Percentiles rank a stretch among this genome's conserved stretches.
Evolutionary conservation across 148 eudicot species (phyloP).

Genomic region (Fagopyrum homotropicum): DNA sequence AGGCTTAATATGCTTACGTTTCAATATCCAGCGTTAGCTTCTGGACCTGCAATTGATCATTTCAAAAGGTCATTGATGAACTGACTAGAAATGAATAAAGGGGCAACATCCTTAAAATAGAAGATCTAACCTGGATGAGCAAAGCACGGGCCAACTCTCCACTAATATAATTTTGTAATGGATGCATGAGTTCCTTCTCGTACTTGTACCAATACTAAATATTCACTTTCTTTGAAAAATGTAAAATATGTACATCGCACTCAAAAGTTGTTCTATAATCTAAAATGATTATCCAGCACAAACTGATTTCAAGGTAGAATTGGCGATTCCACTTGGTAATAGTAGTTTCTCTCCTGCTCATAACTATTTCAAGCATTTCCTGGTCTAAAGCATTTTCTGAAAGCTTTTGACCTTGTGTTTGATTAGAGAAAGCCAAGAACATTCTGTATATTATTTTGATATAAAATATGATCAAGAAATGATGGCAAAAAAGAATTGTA

Average conservation of each 20-base stretch:
- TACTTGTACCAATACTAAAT: slow-evolving; percentile 42
- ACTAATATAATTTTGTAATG: slow-evolving; percentile 64
- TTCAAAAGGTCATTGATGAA: slow-evolving; percentile 16
- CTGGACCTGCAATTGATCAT: slow-evolving; percentile 59
- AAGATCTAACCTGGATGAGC: slow-evolving; percentile 74
- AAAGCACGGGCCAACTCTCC: slow-evolving; percentile 95
- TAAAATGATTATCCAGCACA: neutral
- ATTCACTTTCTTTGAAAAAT: neutral
- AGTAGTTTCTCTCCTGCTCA: slow-evolving; percentile 51
- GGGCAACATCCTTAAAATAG: neutral
- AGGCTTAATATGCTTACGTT: slow-evolving; percentile 53
- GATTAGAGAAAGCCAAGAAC: slow-evolving; percentile 83
- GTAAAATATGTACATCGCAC: neutral
- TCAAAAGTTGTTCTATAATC: neutral
- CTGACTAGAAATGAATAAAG: neutral
- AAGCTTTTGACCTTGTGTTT: slow-evolving; percentile 63
- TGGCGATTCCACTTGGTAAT: neutral
- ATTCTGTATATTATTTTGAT: slow-evolving; percentile 48
- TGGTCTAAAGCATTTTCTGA: slow-evolving; percentile 72
- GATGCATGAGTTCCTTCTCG: slow-evolving; percentile 91
- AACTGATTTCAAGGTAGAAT: neutral
- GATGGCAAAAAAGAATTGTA: neutral
- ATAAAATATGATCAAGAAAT: neutral
- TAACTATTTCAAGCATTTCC: slow-evolving; percentile 88
- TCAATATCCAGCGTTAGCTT: slow-evolving; percentile 96